phyloP scores from a whole-genome alignment of 1,284 basidiomycete species.

The Prillingera fragicola region DNA sequence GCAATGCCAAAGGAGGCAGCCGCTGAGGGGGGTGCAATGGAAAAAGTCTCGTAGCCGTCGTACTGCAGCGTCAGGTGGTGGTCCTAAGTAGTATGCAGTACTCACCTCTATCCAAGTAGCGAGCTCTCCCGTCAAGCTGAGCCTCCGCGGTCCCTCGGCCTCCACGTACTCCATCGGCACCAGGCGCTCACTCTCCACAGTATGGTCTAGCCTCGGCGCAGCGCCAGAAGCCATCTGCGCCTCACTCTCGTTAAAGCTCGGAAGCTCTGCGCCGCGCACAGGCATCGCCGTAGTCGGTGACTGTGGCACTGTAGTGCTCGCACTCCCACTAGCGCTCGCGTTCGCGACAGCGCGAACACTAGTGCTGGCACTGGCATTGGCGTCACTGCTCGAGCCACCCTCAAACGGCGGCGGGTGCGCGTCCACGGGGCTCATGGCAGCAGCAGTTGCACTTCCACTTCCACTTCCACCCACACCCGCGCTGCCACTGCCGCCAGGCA shows the following conservation, averaged over 20 bases:
- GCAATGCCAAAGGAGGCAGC: conserved; percentile 38
- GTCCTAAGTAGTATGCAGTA: conserved; percentile 1
- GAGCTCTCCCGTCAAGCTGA: conserved; percentile 30
- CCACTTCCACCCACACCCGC: neutral
- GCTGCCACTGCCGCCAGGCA: too few species aligned
- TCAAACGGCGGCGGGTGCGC: conserved; percentile 40
- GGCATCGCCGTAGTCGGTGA: neutral
- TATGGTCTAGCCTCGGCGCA: conserved; percentile 15
- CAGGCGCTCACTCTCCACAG: conserved; percentile 22
- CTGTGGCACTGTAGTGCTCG: neutral
- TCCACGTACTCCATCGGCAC: conserved; percentile 20
- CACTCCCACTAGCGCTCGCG: too few species aligned
- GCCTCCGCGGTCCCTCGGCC: neutral
- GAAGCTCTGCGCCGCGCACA: conserved; percentile 20
- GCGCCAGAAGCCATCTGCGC: conserved; percentile 34
- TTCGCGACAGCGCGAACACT: too few species aligned
- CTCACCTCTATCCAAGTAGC: conserved; percentile 44
- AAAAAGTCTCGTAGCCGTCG: conserved; percentile 50
- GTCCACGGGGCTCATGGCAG: conserved; percentile 5
- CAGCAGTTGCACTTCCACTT: too few species aligned
- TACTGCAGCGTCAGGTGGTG: conserved; percentile 24
- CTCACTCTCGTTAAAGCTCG: conserved; percentile 39
- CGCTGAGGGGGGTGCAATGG: conserved; percentile 41
- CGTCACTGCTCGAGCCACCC: too few species aligned
- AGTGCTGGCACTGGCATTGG: too few species aligned